phyloP scores from a whole-genome alignment of 108 stramenopile species.

The Cylindrotheca closterium region DNA sequence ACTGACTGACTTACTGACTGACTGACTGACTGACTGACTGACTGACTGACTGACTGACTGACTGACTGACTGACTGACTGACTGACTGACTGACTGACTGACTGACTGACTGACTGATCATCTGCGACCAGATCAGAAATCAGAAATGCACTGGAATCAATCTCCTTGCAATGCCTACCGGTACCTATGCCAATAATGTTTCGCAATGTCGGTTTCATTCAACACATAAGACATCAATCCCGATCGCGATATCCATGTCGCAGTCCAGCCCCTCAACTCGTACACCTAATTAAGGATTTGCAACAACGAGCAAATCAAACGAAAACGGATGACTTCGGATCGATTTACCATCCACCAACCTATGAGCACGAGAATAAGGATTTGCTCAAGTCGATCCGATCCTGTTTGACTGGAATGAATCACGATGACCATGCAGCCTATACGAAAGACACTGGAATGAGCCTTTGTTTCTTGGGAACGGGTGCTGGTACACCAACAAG shows the following conservation, averaged over 20 bases:
- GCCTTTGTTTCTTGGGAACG: slow-evolving; percentile 73
- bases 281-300: neutral
- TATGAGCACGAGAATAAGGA: neutral
- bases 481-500: slow-evolving; percentile 54
- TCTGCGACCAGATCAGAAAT: no score
- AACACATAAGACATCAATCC: neutral
- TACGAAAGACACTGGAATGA: slow-evolving; percentile 45
- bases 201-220: no score
- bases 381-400: slow-evolving; percentile 2
- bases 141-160: no score
- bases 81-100: no score
- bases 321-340: slow-evolving; percentile 18
- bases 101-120: no score
- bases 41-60: no score
- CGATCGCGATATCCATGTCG: no score
- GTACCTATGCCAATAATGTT: neutral
- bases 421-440: slow-evolving; percentile 2
- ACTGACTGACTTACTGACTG: no score
- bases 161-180: no score
- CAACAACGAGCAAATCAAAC: neutral
- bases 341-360: slow-evolving; percentile 31
- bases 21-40: no score
- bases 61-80: no score
- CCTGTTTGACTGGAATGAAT: neutral
- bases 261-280: neutral